Conservation (phyloP, 116 monocot genomes). For the Cymodocea nodosa region DNA sequence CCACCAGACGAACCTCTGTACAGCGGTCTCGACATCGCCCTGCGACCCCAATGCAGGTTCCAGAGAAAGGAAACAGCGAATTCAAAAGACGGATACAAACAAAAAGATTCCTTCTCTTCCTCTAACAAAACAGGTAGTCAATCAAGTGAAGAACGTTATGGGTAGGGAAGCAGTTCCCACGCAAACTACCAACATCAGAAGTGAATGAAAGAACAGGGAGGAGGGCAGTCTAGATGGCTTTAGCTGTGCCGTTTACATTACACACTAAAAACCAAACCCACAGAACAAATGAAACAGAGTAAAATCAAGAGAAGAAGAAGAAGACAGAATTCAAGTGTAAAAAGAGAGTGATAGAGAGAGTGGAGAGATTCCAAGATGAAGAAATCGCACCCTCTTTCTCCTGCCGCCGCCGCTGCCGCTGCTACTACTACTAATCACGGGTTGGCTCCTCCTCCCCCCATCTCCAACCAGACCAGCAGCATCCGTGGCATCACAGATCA, state of each 20-base stretch:
- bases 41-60: not conserved
- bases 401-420: too few relatives aligned
- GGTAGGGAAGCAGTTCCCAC: slow-evolving; percentile 1
- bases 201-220: not conserved
- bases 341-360: not conserved
- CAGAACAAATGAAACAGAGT: not conserved
- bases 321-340: not conserved
- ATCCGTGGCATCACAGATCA: too few relatives aligned
- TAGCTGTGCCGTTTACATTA: not conserved
- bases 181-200: not conserved
- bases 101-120: not conserved
- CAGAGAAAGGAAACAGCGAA: not conserved
- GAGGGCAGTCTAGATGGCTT: not conserved
- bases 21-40: slow-evolving; percentile 27
- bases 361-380: not conserved
- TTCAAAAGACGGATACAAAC: not conserved
- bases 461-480: not conserved
- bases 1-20: slow-evolving; percentile 22
- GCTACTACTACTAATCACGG: not conserved
- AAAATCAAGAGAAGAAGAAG: not conserved
- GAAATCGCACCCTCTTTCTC: slow-evolving; percentile 1
- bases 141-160: not conserved
- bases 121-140: not conserved
- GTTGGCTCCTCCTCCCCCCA: not conserved
- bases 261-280: slow-evolving; percentile 3